Evolutionary conservation across 768 basidiomycete genomes (phyloP), one percentile per base, ranked within the genome.

Genomic region (Pluteus cervinus): DNA sequence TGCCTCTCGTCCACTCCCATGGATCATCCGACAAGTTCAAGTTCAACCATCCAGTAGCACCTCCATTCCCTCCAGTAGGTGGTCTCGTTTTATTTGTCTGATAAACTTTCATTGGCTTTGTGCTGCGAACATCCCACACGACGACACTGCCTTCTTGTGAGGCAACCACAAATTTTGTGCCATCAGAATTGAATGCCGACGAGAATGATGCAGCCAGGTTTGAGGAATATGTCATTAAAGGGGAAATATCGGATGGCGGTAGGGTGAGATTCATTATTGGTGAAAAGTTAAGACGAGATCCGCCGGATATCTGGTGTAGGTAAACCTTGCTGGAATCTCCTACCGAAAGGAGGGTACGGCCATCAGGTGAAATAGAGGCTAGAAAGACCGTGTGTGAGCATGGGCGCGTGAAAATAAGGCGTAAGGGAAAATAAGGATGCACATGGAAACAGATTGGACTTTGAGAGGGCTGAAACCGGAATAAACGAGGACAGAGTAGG

Each of bases 351-450:
- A 97, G 71, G 0, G 83, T 90, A 30, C 77, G 75, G 1, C 90
- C 85, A 50, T 94, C 88, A 0, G 89, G 90, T 1, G 90, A 91
- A 48, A 97, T 75, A 7, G 91, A 91, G 4, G 87, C 89, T 93
- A 48, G 37, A 43, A 14, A 26, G 28, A 39, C 28, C 45, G 33
- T 46, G 41, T 28, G 44, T n/a, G 41, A 30, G 36, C 20, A 33
- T 7, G 17, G 10, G 10, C 14, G 15, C 7, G 25, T 33, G 15
- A 26, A 24, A 5, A 16, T 6, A 12, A 18, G 24, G 10, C 16
- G 18, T 18, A 6, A 15, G 16, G 15, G 20, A 8, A 23, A 5
- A 32, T 2, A n/a, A 42, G 32, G 18, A 25, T 11, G 20, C 31
- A 29, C 25, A 31, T 17, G 33, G 22, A 22, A 20, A 36, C 22